These are phyloP conservation scores for Leishmania braziliensis DNA, from an alignment of 208 protist genomes.

Conservation along the genomic window DNA sequence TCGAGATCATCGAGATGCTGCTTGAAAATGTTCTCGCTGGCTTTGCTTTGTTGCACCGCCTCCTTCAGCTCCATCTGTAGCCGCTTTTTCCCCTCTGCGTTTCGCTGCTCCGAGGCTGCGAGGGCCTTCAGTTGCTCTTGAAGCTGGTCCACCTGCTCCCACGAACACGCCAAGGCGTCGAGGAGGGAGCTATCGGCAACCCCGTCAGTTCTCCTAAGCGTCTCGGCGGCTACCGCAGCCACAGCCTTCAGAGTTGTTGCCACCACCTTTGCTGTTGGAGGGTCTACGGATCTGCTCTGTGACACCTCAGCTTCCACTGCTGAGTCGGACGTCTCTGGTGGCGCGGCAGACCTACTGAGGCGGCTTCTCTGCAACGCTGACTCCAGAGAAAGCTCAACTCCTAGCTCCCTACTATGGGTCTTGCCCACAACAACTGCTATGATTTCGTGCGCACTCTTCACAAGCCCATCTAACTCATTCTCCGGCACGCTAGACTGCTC, in stretches of 20 bases:
- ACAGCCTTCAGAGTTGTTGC: slow-evolving; percentile 1
- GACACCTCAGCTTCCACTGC: background rate
- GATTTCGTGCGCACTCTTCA: slow-evolving; percentile 18
- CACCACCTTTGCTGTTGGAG: background rate
- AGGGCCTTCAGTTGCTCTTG: slow-evolving; percentile 11
- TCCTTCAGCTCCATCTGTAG: slow-evolving; percentile 7
- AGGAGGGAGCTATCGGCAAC: slow-evolving; percentile 5
- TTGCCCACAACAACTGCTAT: slow-evolving; percentile 11
- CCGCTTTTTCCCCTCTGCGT: background rate
- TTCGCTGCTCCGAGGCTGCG: background rate
- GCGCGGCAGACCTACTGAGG: background rate
- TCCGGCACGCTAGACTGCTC: slow-evolving; percentile 23
- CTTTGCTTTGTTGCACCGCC: background rate
- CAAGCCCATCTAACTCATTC: slow-evolving; percentile 31
- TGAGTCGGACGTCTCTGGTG: background rate
- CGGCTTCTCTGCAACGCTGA: background rate
- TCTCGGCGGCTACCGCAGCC: background rate
- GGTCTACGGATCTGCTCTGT: background rate
- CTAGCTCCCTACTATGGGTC: background rate
- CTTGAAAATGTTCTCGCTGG: slow-evolving; percentile 7
- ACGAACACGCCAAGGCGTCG: slow-evolving; percentile 19
- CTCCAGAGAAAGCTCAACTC: background rate
- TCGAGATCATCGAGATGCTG: slow-evolving; percentile 13
- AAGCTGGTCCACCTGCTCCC: slow-evolving; percentile 13
- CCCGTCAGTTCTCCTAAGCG: background rate